phyloP scores from a whole-genome alignment of 371 early-diverging fungal species.

The Lichtheimia hyalospora region DNA sequence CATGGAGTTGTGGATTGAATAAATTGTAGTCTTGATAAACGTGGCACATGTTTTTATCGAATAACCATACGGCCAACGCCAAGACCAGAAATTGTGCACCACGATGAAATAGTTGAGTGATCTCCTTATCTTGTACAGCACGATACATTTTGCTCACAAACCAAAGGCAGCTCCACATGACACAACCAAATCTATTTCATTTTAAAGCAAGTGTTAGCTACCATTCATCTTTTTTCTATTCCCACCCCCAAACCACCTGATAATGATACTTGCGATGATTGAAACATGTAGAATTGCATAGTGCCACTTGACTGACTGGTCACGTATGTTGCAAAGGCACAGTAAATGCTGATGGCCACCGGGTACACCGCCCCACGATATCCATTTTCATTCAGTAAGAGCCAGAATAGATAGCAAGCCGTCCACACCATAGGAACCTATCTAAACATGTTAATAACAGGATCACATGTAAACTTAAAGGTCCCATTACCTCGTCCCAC shows the following conservation, averaged over 20 bases:
- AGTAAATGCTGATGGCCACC: slow-evolving; percentile 24
- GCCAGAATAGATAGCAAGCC: slow-evolving; percentile 40
- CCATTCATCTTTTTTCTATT: not conserved
- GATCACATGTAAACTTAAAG: too few relatives aligned
- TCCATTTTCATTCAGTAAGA: slow-evolving; percentile 31
- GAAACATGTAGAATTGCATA: slow-evolving; percentile 44
- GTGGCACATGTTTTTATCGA: slow-evolving; percentile 41
- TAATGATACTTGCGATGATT: slow-evolving; percentile 32
- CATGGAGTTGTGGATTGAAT: slow-evolving; percentile 37
- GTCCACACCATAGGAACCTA: slow-evolving; percentile 50
- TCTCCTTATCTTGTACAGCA: slow-evolving; percentile 17
- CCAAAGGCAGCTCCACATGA: slow-evolving; percentile 47
- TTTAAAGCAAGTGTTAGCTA: not conserved
- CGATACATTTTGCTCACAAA: slow-evolving; percentile 38
- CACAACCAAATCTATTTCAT: slow-evolving; percentile 32
- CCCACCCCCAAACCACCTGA: not conserved
- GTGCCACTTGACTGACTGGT: slow-evolving; percentile 40
- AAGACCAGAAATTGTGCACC: slow-evolving; percentile 27
- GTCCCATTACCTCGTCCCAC: slow-evolving; percentile 43
- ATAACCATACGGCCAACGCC: slow-evolving; percentile 38
- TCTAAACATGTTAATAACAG: too few relatives aligned
- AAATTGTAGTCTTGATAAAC: slow-evolving; percentile 24
- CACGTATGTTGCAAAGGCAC: slow-evolving; percentile 36
- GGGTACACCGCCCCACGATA: slow-evolving; percentile 15
- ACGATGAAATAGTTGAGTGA: slow-evolving; percentile 26